A percentile compares a stretch with the other conserved stretches of the same genome.
These are phyloP conservation scores for Macrolepiota albuminosa DNA, from an alignment of 768 basidiomycete genomes.

Conservation along the genomic window DNA sequence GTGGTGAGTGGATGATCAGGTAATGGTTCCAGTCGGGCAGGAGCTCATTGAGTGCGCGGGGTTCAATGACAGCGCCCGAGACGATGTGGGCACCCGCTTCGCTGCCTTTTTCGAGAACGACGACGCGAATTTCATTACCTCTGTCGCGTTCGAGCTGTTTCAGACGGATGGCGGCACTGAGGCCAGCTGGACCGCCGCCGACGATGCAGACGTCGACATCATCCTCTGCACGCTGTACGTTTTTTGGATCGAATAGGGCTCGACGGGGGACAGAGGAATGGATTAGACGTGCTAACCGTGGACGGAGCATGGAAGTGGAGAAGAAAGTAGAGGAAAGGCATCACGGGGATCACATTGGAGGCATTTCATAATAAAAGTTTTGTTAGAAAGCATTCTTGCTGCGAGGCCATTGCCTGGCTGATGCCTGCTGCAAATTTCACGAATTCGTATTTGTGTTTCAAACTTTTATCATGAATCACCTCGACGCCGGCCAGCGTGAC, in stretches of 20 bases:
- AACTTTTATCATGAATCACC: conserved; percentile 14
- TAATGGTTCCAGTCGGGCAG: conserved; percentile 77
- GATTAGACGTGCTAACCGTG: conserved; percentile 11
- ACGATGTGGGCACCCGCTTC: conserved; percentile 95
- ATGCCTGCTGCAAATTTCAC: not conserved
- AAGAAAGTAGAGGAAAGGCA: not conserved
- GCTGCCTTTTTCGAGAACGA: conserved; percentile 91
- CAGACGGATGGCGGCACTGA: conserved; percentile 92
- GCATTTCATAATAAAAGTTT: too few relatives aligned
- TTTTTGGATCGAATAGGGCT: conserved; percentile 44
- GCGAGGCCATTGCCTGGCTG: too few relatives aligned
- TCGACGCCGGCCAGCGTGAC: conserved; percentile 15
- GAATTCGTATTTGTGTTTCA: not conserved
- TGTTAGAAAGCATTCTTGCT: too few relatives aligned
- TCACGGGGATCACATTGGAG: not conserved
- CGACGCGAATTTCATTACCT: conserved; percentile 80
- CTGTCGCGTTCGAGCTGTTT: conserved; percentile 86
- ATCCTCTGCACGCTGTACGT: conserved; percentile 82
- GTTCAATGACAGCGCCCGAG: conserved; percentile 94
- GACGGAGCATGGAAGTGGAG: conserved; percentile 11
- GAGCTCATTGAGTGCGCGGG: conserved; percentile 85
- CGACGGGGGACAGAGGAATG: conserved; percentile 9
- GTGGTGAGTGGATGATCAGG: too few relatives aligned
- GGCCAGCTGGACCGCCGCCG: conserved; percentile 91
- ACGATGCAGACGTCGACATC: conserved; percentile 97